phyloP scores from a whole-genome alignment of 768 basidiomycete genomes.

The Steccherinum ochraceum region DNA sequence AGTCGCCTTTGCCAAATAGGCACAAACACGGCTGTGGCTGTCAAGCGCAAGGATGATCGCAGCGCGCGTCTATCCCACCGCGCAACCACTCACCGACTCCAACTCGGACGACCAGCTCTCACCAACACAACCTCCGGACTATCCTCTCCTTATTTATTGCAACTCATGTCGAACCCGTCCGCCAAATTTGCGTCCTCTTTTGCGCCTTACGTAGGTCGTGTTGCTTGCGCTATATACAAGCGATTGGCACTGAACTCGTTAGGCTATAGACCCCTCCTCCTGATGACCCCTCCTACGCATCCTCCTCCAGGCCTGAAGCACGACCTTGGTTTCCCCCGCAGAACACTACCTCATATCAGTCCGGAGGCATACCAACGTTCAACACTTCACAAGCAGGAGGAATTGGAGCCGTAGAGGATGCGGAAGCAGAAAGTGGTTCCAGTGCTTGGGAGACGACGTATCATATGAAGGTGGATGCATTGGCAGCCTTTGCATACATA shows the following conservation, averaged over 20 bases:
- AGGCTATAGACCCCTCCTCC: slow-evolving; percentile 46
- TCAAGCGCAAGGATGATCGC: too few species aligned
- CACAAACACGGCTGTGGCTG: neutral
- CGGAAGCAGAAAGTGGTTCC: slow-evolving; percentile 33
- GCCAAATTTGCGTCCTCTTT: slow-evolving; percentile 47
- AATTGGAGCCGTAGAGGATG: slow-evolving; percentile 27
- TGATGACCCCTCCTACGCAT: slow-evolving; percentile 38
- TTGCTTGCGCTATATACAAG: neutral
- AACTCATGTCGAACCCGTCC: slow-evolving; percentile 18
- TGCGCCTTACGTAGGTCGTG: slow-evolving; percentile 56
- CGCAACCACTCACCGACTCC: too few species aligned
- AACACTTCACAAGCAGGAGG: slow-evolving; percentile 36
- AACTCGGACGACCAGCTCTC: too few species aligned
- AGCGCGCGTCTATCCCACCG: too few species aligned
- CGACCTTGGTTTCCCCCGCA: slow-evolving; percentile 43
- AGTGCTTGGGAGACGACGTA: slow-evolving; percentile 70
- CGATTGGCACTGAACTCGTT: neutral
- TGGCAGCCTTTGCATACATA: slow-evolving; percentile 59
- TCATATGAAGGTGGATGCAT: slow-evolving; percentile 59
- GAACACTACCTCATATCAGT: slow-evolving; percentile 54
- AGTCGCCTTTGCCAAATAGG: neutral
- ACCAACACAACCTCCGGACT: too few species aligned
- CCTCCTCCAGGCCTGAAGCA: slow-evolving; percentile 29
- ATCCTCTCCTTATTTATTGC: neutral
- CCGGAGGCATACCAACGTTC: slow-evolving; percentile 58